phyloP scores from a whole-genome alignment of 805 yeast genomes.

The Nakazawaea wickerhamii region DNA sequence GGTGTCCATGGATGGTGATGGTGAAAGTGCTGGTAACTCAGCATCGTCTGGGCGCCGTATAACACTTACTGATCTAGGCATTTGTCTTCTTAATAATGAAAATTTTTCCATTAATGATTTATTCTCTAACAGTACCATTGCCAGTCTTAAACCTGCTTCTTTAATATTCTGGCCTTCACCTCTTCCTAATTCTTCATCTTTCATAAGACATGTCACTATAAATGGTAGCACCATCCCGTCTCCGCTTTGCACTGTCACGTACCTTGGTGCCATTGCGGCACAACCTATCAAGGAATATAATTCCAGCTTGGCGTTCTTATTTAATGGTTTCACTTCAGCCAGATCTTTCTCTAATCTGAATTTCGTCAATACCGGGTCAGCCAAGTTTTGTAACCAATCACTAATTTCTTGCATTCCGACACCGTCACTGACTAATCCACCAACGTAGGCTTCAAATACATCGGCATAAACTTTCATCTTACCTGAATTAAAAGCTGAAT shows the following conservation, averaged over 20 bases:
- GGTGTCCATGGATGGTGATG: background rate
- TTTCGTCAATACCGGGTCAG: slow-evolving; percentile 38
- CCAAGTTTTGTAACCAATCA: slow-evolving; percentile 51
- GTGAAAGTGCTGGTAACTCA: background rate
- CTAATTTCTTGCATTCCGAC: slow-evolving; percentile 39
- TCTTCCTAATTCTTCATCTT: slow-evolving; percentile 59
- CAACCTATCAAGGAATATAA: slow-evolving; percentile 77
- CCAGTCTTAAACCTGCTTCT: slow-evolving; percentile 82
- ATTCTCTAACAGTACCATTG: slow-evolving; percentile 68
- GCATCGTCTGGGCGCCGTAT: background rate
- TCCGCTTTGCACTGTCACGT: slow-evolving; percentile 41
- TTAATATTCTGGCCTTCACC: slow-evolving; percentile 69
- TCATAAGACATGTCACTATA: slow-evolving; percentile 61
- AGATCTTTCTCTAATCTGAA: slow-evolving; percentile 28
- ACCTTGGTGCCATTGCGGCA: slow-evolving; percentile 58
- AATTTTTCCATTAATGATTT: slow-evolving; percentile 57
- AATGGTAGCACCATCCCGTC: slow-evolving; percentile 39
- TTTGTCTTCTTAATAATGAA: slow-evolving; percentile 48
- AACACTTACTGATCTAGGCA: slow-evolving; percentile 30
- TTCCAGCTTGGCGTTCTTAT: slow-evolving; percentile 68
- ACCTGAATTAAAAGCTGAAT: slow-evolving; percentile 39
- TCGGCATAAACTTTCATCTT: slow-evolving; percentile 77
- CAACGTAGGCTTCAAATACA: slow-evolving; percentile 90
- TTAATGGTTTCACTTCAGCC: slow-evolving; percentile 32
- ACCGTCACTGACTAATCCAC: slow-evolving; percentile 67